Percentiles rank a stretch among this genome's conserved stretches.
Conservation (phyloP, 495 filamentous ascomycete genomes). For the Penicillium bovifimosum region DNA sequence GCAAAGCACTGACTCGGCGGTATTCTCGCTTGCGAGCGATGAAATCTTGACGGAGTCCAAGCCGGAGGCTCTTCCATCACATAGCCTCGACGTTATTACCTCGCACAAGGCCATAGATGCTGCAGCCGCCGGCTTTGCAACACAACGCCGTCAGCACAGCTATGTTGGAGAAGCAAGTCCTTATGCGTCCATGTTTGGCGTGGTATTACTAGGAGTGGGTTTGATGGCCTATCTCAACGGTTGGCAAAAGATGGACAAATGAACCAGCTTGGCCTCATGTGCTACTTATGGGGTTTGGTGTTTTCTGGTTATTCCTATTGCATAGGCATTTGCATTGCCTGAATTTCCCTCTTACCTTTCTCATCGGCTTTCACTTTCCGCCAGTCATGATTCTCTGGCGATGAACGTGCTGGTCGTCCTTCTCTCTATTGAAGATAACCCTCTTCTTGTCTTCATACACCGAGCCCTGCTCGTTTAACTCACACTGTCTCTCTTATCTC, state of each 20-base stretch:
- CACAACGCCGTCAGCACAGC: constrained; percentile 32
- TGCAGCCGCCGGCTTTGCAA: constrained; percentile 36
- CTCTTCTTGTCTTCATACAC: constrained; percentile 15
- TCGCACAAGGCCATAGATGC: constrained; percentile 35
- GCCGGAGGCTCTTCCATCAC: constrained; percentile 16
- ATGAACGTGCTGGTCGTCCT: constrained; percentile 22
- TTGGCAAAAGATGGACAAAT: constrained; percentile 67
- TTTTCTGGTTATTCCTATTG: constrained; percentile 16
- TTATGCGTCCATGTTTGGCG: constrained; percentile 81
- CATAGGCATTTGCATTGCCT: constrained; percentile 27
- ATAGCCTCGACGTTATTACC: constrained; percentile 22
- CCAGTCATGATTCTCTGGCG: constrained; percentile 42
- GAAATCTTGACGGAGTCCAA: constrained; percentile 11
- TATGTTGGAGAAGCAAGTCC: constrained; percentile 65
- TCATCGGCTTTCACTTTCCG: constrained; percentile 22
- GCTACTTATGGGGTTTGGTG: constrained; percentile 17
- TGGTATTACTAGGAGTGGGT: constrained; percentile 83
- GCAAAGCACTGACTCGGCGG: background rate
- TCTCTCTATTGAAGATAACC: constrained; percentile 17
- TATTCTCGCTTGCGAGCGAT: background rate
- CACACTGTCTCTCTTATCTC: constrained; percentile 19
- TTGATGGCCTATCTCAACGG: constrained; percentile 94
- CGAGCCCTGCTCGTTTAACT: constrained; percentile 17
- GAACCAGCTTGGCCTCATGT: constrained; percentile 16
- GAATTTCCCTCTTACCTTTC: constrained; percentile 25